Evolutionary conservation across 164 flowering plant species (phyloP).

Genomic region (Dillenia suffruticosa): DNA sequence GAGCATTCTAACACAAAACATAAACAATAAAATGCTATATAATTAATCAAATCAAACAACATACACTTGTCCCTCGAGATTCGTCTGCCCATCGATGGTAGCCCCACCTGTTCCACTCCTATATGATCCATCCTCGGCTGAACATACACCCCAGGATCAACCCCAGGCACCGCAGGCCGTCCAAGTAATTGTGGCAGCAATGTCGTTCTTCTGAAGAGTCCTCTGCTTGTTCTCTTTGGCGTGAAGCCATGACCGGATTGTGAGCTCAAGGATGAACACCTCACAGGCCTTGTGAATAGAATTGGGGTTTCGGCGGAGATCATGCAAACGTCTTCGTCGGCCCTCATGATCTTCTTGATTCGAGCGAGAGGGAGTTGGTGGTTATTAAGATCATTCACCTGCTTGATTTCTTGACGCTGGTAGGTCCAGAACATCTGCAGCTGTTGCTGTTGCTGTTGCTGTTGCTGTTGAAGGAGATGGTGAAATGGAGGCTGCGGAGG

Average conservation of each 20-base stretch:
- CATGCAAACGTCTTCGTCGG: slow-evolving; percentile 79
- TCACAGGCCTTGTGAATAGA: slow-evolving; percentile 76
- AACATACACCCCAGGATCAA: slow-evolving; percentile 39
- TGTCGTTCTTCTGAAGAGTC: slow-evolving; percentile 79
- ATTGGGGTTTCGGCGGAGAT: slow-evolving; percentile 79
- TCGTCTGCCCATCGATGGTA: slow-evolving; percentile 27
- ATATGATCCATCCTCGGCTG: slow-evolving; percentile 42
- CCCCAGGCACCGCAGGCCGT: slow-evolving; percentile 36
- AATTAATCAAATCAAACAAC: background rate
- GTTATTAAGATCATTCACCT: slow-evolving; percentile 65
- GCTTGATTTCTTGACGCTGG: slow-evolving; percentile 69
- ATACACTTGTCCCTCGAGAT: slow-evolving; percentile 42
- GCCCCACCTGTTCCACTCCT: slow-evolving; percentile 19
- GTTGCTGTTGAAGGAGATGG: slow-evolving; percentile 68
- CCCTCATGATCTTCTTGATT: slow-evolving; percentile 84
- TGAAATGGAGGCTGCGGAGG: slow-evolving; percentile 27
- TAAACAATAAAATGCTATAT: too few relatives aligned
- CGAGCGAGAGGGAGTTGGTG: slow-evolving; percentile 73
- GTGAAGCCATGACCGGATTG: slow-evolving; percentile 71
- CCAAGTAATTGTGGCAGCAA: slow-evolving; percentile 70
- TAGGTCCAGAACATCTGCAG: slow-evolving; percentile 68
- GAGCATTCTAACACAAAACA: too few relatives aligned
- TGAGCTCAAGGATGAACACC: slow-evolving; percentile 71
- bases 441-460: too few relatives aligned
- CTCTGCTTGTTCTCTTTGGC: slow-evolving; percentile 78